A percentile compares a stretch with the other conserved stretches of the same genome.
Conservation (phyloP, 108 stramenopile genomes). For the Aurantiochytrium sp. region DNA sequence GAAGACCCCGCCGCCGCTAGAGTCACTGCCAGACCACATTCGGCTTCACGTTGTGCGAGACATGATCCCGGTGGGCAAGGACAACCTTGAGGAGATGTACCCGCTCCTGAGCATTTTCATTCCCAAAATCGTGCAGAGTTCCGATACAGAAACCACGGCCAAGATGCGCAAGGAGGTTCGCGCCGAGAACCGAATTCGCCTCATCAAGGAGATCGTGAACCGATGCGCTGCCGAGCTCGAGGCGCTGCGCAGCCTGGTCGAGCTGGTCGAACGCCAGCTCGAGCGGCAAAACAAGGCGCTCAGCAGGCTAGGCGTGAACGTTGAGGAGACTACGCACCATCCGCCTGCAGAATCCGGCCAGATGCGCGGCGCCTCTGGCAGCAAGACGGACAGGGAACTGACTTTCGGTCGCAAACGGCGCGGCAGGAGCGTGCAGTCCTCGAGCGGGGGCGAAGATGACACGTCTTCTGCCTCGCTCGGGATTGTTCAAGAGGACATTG, state of each 20-base stretch:
- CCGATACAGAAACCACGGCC: background rate
- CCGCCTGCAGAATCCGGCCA: background rate
- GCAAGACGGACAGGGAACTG: background rate
- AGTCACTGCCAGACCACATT: background rate
- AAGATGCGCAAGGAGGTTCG: background rate
- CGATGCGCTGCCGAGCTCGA: background rate
- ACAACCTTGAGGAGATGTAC: background rate
- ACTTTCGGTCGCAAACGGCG: background rate
- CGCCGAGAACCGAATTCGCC: background rate
- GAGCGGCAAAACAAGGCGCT: background rate
- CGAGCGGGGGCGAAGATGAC: background rate
- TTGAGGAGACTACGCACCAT: too few relatives aligned
- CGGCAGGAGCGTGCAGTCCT: background rate
- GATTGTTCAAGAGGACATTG: background rate
- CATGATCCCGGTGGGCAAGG: background rate
- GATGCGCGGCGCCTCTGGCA: background rate
- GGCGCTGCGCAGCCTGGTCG: background rate
- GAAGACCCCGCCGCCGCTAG: background rate
- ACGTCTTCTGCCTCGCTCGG: background rate
- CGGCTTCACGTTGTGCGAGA: background rate
- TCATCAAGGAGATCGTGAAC: constrained; percentile 5
- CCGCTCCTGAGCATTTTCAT: background rate
- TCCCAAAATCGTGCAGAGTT: background rate
- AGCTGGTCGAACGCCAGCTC: background rate
- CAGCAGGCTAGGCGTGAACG: background rate